Evolutionary conservation across 208 protist genomes (phyloP).

Genomic region (Trypanosoma rangeli): DNA sequence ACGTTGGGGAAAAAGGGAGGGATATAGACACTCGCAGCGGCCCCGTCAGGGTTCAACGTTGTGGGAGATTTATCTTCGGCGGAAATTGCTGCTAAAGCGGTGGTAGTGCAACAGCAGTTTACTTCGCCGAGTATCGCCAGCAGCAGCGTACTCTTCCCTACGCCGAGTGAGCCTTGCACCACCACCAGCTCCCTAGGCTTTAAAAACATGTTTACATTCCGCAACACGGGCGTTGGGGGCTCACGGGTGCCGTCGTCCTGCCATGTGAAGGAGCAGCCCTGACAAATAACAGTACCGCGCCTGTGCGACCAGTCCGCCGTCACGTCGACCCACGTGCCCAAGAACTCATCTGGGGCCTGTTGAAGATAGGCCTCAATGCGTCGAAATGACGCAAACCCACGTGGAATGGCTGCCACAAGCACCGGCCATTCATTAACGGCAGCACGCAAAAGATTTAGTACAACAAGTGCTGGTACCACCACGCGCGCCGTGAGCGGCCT

Average conservation of each 20-base stretch:
- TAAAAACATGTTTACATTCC: constrained; percentile 52
- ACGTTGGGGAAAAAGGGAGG: constrained; percentile 11
- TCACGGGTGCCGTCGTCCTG: constrained; percentile 61
- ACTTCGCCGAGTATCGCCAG: constrained; percentile 82
- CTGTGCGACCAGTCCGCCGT: constrained; percentile 1
- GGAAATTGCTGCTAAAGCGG: too few relatives aligned
- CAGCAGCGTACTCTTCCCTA: constrained; percentile 83
- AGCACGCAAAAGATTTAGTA: constrained; percentile 72
- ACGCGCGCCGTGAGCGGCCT: constrained; percentile 5
- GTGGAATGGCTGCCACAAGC: constrained; percentile 56
- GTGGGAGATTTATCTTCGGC: too few relatives aligned
- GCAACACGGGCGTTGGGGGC: constrained; percentile 43
- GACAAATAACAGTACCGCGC: constrained; percentile 60
- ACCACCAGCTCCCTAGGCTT: constrained; percentile 70
- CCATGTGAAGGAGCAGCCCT: constrained; percentile 70
- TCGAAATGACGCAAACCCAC: constrained; percentile 52
- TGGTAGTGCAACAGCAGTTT: constrained; percentile 32
- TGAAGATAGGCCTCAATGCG: constrained; percentile 68
- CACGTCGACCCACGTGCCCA: constrained; percentile 62
- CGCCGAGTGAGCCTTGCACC: constrained; percentile 76
- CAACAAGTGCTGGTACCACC: constrained; percentile 70
- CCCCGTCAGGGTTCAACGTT: too few relatives aligned
- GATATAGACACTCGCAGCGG: too few relatives aligned
- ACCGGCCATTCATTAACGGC: constrained; percentile 63
- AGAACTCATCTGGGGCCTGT: constrained; percentile 65